Base-by-base conservation (phyloP, 352 stramenopile species). In the Phytophthora kernoviae region DNA sequence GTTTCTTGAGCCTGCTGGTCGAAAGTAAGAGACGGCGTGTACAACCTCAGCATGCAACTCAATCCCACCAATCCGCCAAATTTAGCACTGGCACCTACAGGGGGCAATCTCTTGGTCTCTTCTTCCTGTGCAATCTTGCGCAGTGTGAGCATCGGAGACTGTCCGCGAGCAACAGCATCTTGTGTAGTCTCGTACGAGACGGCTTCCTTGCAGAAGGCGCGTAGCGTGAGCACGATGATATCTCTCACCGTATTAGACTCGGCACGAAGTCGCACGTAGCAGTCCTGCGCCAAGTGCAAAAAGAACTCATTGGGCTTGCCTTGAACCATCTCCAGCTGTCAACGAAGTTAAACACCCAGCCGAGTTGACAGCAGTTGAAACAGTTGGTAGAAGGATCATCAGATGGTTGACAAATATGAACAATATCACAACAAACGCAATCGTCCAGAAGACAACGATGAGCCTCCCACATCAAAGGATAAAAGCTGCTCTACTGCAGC, bases 141-240 rank as follows among this genome's bases (percentile, higher is more conserved):
- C 46, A 88, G 65, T 17, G 79, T 83, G 44, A 91, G 73, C 72
- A 93, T 85, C 11, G 80, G 77, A 10, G 84, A 91, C 17, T 85
- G 62, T 14, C 84, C 79, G 30, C 72, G 75, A 46, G 72, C 65
- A 12, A 81, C 68, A 15, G 71, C 73, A 7, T 77, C 69, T 34
- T 79, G 68, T 36, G 75, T 78, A 0, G 59, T 58, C 24, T 87
- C 73, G 45, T 75, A 77, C 14, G 61, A 67, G 9, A 94, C 62
- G 5, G 82, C 82, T 48, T 77, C 73, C 27, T 81, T 77, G 50
- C 78, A 88, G 54, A 94, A 94, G 26, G 83, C 79, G 12, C 75
- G 81, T 20, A 94, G 70, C 18, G 84, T 91, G 26, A 94, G 78
- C n/a, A 87, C 78, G 61, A 94, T 88, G 44, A 93, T 88, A 62